Evolutionary conservation across 1,284 basidiomycete species (phyloP).

Genomic region (Boletellus deceptivus): DNA sequence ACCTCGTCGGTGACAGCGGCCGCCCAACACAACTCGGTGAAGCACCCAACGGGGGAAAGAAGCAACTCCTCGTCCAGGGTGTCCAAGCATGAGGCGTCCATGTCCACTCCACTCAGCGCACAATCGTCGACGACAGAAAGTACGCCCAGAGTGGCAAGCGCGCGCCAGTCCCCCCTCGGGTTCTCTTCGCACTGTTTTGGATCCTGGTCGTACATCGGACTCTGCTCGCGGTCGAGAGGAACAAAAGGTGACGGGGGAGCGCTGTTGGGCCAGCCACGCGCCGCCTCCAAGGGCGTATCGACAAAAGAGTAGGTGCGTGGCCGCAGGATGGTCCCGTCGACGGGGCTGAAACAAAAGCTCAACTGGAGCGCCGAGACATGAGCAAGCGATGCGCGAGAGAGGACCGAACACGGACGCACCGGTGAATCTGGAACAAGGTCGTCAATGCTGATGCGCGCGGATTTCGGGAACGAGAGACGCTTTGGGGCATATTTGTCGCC

Average conservation of each 20-base stretch:
- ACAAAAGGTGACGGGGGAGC: conserved; percentile 19
- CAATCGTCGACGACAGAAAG: conserved; percentile 23
- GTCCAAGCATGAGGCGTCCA: conserved; percentile 29
- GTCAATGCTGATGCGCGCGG: conserved; percentile 32
- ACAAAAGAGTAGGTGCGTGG: conserved; percentile 17
- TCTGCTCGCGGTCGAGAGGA: conserved; percentile 3
- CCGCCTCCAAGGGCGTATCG: conserved; percentile 16
- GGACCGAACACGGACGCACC: conserved; percentile 10
- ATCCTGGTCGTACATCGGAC: conserved; percentile 9
- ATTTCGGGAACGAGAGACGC: conserved; percentile 35
- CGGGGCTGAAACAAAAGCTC: conserved; percentile 24
- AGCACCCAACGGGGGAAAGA: conserved; percentile 28
- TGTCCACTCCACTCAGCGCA: conserved; percentile 27
- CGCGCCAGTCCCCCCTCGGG: conserved; percentile 1
- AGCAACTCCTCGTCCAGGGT: conserved; percentile 30
- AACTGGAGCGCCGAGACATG: conserved; percentile 17
- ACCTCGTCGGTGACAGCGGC: conserved; percentile 26
- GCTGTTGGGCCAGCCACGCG: conserved; percentile 23
- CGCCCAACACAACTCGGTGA: conserved; percentile 31
- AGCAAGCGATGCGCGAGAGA: not conserved
- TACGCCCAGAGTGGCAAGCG: conserved; percentile 6
- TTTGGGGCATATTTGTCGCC: conserved; percentile 26
- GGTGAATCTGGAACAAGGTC: conserved; percentile 30
- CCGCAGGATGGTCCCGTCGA: conserved; percentile 10
- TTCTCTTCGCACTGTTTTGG: conserved; percentile 4